Evolutionary conservation across 2,329 filamentous ascomycete species (phyloP).

Genomic region (Neonectria punicea): DNA sequence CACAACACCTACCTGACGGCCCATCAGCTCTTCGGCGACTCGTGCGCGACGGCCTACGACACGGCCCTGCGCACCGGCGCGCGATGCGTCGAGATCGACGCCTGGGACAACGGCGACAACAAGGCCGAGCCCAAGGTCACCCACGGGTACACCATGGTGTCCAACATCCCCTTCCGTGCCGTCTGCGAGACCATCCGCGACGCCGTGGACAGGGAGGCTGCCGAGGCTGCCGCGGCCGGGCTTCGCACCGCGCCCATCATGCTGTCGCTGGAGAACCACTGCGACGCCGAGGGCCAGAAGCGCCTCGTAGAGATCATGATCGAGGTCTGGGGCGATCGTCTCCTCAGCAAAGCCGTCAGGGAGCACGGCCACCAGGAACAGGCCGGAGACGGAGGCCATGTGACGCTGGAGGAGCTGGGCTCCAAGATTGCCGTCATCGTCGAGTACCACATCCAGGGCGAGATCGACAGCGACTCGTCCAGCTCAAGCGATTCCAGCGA

Average conservation of each 20-base stretch:
- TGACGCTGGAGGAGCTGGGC: conserved; percentile 67
- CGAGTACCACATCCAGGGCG: conserved; percentile 70
- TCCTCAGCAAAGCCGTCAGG: conserved; percentile 67
- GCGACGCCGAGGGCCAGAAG: conserved; percentile 66
- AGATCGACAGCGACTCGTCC: conserved; percentile 52
- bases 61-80: conserved; percentile 70
- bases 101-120: conserved; percentile 73
- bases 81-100: conserved; percentile 78
- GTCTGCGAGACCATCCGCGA: conserved; percentile 75
- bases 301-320: conserved; percentile 73
- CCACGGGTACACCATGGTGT: conserved; percentile 75
- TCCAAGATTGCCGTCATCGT: conserved; percentile 74
- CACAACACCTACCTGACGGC: conserved; percentile 80
- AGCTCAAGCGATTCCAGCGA: conserved; percentile 44
- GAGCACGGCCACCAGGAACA: conserved; percentile 67
- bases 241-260: conserved; percentile 66
- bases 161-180: conserved; percentile 70
- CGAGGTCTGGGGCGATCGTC: conserved; percentile 69
- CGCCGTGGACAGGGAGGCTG: conserved; percentile 68
- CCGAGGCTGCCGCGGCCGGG: conserved; percentile 48
- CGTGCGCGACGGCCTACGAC: conserved; percentile 71
- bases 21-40: conserved; percentile 74
- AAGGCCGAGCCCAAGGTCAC: conserved; percentile 75
- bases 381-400: conserved; percentile 60
- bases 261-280: conserved; percentile 76